Conservation (phyloP, 202 grass and related monocot species). For the Dendrocalamus latiflorus region DNA sequence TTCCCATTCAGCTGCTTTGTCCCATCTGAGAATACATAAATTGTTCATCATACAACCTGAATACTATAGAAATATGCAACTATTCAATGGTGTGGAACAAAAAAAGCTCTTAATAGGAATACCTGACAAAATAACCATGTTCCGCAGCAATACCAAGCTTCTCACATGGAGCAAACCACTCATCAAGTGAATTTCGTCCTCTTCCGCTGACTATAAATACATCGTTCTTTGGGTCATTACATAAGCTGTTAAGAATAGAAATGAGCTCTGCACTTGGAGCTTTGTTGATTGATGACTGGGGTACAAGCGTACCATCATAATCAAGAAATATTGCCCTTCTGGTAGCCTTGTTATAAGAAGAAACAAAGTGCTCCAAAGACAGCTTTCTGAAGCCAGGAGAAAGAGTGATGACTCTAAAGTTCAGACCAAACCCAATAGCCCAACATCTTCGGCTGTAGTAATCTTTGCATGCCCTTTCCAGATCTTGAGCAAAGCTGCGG, state of each 20-base stretch:
- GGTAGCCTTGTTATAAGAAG: slow-evolving; percentile 65
- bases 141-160: slow-evolving; percentile 86
- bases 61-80: neutral
- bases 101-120: slow-evolving; percentile 13
- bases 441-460: slow-evolving; percentile 78
- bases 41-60: neutral
- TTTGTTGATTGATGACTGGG: slow-evolving; percentile 81
- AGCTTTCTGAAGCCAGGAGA: slow-evolving; percentile 87
- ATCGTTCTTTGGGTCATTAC: slow-evolving; percentile 62
- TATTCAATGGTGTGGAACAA: neutral
- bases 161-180: slow-evolving; percentile 73
- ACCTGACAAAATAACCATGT: slow-evolving; percentile 95
- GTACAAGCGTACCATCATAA: slow-evolving; percentile 83
- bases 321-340: slow-evolving; percentile 92
- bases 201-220: slow-evolving; percentile 93
- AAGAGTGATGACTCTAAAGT: slow-evolving; percentile 73
- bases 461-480: slow-evolving; percentile 83
- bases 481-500: slow-evolving; percentile 77
- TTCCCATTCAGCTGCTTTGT: slow-evolving; percentile 57
- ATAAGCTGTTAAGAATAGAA: slow-evolving; percentile 65
- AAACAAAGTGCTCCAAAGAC: slow-evolving; percentile 53
- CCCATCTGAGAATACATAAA: slow-evolving; percentile 54
- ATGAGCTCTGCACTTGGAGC: slow-evolving; percentile 54
- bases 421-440: slow-evolving; percentile 85
- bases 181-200: slow-evolving; percentile 44